These are phyloP conservation scores for Paramyrothecium roridum DNA, from an alignment of 2,329 filamentous ascomycete genomes.

Conservation along the genomic window DNA sequence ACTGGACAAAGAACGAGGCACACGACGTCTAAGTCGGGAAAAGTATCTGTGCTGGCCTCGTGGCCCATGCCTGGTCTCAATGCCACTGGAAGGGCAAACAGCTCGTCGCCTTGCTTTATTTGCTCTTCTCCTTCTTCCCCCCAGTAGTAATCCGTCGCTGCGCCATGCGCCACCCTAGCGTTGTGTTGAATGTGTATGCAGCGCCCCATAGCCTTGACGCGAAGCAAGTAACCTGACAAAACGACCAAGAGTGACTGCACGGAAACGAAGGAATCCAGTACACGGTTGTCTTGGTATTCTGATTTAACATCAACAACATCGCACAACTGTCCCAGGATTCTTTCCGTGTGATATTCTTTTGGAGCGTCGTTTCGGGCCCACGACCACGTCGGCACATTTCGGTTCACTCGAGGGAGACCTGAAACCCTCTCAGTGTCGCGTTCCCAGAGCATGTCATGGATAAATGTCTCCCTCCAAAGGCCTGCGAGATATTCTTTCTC, in stretches of 20 bases:
- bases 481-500: not conserved
- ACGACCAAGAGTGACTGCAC: not conserved
- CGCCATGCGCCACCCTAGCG: not conserved
- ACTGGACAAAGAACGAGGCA: not conserved
- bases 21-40: not conserved
- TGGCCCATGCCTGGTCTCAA: not conserved
- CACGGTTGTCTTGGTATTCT: not conserved
- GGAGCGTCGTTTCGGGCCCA: not conserved
- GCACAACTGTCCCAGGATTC: not conserved
- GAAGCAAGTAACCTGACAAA: not conserved
- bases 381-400: not conserved
- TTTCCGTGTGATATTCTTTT: not conserved
- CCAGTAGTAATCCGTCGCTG: not conserved
- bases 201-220: not conserved
- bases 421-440: not conserved
- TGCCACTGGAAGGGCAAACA: not conserved
- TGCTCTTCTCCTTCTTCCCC: not conserved
- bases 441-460: not conserved
- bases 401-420: not conserved
- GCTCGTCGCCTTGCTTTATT: not conserved
- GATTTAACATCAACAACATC: not conserved
- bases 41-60: not conserved
- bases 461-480: not conserved
- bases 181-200: not conserved
- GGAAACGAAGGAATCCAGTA: not conserved